A percentile compares a stretch with the other conserved stretches of the same genome.
phyloP scores from a whole-genome alignment of 495 filamentous ascomycete genomes.

The Aspergillus panamensis region DNA sequence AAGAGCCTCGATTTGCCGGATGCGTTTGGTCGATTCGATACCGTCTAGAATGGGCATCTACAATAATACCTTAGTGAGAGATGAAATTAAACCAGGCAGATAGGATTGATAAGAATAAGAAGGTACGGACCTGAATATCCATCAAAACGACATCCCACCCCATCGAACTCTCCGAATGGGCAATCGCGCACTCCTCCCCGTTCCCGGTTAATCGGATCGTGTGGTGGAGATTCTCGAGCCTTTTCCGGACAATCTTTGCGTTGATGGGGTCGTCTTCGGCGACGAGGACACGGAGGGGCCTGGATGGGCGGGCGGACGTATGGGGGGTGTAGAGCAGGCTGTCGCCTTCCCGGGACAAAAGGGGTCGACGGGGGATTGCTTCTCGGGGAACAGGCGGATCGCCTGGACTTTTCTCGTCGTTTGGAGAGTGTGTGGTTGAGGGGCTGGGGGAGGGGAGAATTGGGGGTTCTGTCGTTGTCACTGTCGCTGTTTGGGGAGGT shows the following conservation, averaged over 20 bases:
- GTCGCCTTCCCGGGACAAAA: too few relatives aligned
- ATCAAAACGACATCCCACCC: slow-evolving; percentile 85
- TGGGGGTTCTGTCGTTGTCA: too few relatives aligned
- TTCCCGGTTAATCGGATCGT: slow-evolving; percentile 71
- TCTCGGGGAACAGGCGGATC: too few relatives aligned
- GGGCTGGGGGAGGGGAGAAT: too few relatives aligned
- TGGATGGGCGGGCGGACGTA: slow-evolving; percentile 10
- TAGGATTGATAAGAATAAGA: too few relatives aligned
- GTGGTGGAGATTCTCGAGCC: slow-evolving; percentile 77
- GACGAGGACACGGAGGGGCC: slow-evolving; percentile 55
- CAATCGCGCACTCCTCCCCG: slow-evolving; percentile 78
- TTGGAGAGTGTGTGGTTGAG: too few relatives aligned
- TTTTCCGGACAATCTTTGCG: slow-evolving; percentile 79
- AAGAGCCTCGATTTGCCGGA: slow-evolving; percentile 61
- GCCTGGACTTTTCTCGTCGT: too few relatives aligned
- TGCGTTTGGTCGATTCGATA: slow-evolving; percentile 75
- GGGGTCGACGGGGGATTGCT: too few relatives aligned
- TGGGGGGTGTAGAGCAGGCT: neutral
- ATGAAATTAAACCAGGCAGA: too few relatives aligned
- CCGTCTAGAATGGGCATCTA: slow-evolving; percentile 96
- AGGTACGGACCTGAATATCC: slow-evolving; percentile 98
- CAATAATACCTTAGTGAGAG: slow-evolving; percentile 15
- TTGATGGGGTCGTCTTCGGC: slow-evolving; percentile 96
- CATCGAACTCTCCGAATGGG: slow-evolving; percentile 56
- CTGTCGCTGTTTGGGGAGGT: too few relatives aligned